Evolutionary conservation across 176 grass and related monocot genomes (phyloP).

Genomic region (Microstegium vimineum): DNA sequence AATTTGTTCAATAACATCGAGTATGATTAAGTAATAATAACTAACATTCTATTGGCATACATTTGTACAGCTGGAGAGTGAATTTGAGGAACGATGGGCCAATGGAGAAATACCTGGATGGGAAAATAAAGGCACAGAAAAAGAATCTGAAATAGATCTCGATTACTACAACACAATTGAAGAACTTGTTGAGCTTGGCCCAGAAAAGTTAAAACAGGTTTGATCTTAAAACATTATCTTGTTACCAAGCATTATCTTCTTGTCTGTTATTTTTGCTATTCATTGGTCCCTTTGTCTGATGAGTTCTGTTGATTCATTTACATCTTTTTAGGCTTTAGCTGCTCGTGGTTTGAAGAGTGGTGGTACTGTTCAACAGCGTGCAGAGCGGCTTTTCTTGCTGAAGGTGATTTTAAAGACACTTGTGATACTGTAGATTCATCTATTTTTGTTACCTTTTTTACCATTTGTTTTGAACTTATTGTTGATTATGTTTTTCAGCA

Average conservation of each 20-base stretch:
- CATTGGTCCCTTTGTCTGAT: background rate
- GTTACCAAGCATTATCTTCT: background rate
- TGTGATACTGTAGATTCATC: background rate
- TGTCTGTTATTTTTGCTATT: background rate
- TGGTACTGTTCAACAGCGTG: constrained; percentile 76
- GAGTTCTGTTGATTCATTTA: background rate
- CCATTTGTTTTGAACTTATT: background rate
- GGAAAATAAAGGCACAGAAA: constrained; percentile 52
- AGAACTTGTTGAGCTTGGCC: constrained; percentile 83
- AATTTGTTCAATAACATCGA: background rate
- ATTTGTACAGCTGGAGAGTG: constrained; percentile 55
- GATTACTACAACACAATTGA: constrained; percentile 83
- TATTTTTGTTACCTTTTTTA: background rate
- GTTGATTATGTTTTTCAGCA: constrained; percentile 41
- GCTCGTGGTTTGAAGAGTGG: constrained; percentile 79
- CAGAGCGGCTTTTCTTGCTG: constrained; percentile 76
- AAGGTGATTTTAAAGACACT: constrained; percentile 49
- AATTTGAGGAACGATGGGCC: constrained; percentile 82
- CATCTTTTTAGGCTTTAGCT: constrained; percentile 60
- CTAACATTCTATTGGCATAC: background rate
- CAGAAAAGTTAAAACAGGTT: constrained; percentile 90
- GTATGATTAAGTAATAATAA: background rate
- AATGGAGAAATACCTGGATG: constrained; percentile 60
- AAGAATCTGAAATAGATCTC: constrained; percentile 72
- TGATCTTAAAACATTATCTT: constrained; percentile 15